Conservation (phyloP, 768 basidiomycete genomes). For the Scleroderma citrinum region DNA sequence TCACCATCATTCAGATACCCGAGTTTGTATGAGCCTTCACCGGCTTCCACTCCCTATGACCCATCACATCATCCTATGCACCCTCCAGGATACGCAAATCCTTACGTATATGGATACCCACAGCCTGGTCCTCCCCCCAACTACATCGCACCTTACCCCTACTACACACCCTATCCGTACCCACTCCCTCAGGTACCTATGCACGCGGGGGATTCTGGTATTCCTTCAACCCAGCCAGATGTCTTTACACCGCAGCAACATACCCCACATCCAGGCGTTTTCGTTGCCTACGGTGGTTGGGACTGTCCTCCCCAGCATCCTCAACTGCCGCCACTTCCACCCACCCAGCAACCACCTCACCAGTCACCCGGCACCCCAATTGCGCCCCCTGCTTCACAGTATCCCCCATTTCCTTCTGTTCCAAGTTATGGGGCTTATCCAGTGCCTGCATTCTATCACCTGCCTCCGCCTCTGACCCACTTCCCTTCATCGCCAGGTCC, state of each 20-base stretch:
- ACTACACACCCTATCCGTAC: conserved; percentile 47
- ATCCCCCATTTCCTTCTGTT: conserved; percentile 27
- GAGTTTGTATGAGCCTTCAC: conserved; percentile 59
- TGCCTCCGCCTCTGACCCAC: conserved; percentile 25
- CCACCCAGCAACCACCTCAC: conserved; percentile 35
- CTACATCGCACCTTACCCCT: conserved; percentile 36
- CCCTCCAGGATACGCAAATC: conserved; percentile 24
- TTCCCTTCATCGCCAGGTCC: conserved; percentile 21
- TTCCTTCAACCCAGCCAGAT: conserved; percentile 24
- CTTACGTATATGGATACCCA: conserved; percentile 38
- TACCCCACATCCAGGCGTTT: conserved; percentile 26
- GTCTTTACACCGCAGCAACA: conserved; percentile 28
- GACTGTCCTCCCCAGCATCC: conserved; percentile 28
- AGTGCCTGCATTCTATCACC: conserved; percentile 25
- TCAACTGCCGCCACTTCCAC: conserved; percentile 33
- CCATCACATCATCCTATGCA: conserved; percentile 27
- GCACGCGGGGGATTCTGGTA: conserved; percentile 33
- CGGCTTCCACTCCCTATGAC: conserved; percentile 24
- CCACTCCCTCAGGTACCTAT: conserved; percentile 40
- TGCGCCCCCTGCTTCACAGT: conserved; percentile 28
- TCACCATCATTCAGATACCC: conserved; percentile 70
- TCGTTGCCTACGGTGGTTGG: conserved; percentile 28
- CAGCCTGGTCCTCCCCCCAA: conserved; percentile 33
- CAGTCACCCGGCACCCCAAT: conserved; percentile 25
- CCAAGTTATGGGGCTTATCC: conserved; percentile 17